phyloP scores from a whole-genome alignment of 2,329 filamentous ascomycete genomes.

The Immersiporthe knoxdaviesiana region DNA sequence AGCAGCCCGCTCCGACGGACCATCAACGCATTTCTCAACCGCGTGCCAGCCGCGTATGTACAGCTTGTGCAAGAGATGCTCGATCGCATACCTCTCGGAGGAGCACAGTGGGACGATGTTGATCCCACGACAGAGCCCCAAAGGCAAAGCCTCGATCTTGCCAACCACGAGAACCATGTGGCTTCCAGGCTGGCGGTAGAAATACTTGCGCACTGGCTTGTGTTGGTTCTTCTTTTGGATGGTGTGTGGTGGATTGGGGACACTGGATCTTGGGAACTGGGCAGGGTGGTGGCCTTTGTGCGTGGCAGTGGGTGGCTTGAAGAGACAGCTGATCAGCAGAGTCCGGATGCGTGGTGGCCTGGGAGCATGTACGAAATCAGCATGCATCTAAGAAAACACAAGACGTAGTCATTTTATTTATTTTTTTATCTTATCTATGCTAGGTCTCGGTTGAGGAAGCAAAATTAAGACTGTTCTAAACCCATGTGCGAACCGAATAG shows the following conservation, averaged over 20 bases:
- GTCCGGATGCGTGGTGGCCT: slow-evolving; percentile 40
- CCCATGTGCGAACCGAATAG: no score
- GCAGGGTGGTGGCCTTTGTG: slow-evolving; percentile 33
- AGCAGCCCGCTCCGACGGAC: slow-evolving; percentile 42
- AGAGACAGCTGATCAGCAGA: slow-evolving; percentile 7
- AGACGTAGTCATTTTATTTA: not conserved
- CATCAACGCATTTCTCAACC: slow-evolving; percentile 47
- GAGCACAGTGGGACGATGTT: not conserved
- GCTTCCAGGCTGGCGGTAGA: slow-evolving; percentile 39
- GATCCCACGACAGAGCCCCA: not conserved
- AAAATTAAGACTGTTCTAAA: no score
- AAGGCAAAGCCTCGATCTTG: not conserved
- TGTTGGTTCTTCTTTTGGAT: slow-evolving; percentile 43
- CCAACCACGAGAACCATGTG: not conserved
- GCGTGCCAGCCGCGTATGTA: slow-evolving; percentile 40
- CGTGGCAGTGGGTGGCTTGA: slow-evolving; percentile 21
- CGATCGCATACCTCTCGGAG: slow-evolving; percentile 27
- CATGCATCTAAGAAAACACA: slow-evolving; percentile 16
- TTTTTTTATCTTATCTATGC: no score
- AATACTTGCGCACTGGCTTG: slow-evolving; percentile 46
- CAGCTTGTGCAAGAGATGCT: slow-evolving; percentile 41
- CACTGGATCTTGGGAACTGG: slow-evolving; percentile 42
- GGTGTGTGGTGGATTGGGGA: slow-evolving; percentile 46
- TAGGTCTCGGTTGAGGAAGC: no score
- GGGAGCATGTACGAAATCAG: slow-evolving; percentile 39